Conservation (phyloP, 2,329 filamentous ascomycete species). For the Emmonsia crescens region DNA sequence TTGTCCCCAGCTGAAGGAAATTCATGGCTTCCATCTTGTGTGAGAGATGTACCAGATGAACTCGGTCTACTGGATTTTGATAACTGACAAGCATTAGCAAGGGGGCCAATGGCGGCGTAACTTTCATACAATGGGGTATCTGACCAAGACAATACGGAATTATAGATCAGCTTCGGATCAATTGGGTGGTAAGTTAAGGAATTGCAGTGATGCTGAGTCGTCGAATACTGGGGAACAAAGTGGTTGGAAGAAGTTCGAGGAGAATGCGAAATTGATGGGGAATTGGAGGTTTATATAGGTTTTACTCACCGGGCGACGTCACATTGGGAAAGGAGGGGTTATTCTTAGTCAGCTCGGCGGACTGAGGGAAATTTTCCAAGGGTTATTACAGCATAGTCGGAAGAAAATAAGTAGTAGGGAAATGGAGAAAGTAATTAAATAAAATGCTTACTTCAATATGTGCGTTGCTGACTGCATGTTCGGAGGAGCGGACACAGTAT, state of each 20-base stretch:
- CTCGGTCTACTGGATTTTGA: not conserved
- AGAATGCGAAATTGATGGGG: not conserved
- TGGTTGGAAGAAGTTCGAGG: not conserved
- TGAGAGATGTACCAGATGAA: constrained; percentile 15
- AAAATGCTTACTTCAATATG: too few species aligned
- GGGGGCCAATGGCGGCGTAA: not conserved
- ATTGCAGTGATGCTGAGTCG: not conserved
- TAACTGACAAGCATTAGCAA: not conserved
- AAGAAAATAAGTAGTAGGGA: too few species aligned
- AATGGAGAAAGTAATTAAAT: too few species aligned
- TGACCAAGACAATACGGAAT: not conserved
- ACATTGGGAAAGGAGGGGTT: not conserved
- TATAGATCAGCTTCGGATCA: not conserved
- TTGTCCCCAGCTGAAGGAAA: constrained; percentile 27
- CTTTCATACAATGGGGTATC: not conserved
- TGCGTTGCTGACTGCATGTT: too few species aligned
- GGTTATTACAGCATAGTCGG: too few species aligned
- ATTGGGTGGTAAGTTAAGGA: not conserved
- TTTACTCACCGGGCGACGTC: not conserved
- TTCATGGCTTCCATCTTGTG: constrained; percentile 30
- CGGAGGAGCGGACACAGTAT: too few species aligned
- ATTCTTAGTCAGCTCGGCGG: not conserved
- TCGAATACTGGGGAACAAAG: not conserved
- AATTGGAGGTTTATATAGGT: not conserved
- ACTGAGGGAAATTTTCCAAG: not conserved